Evolutionary conservation across 2,329 filamentous ascomycete species (phyloP), one percentile per base, ranked within the genome.

Genomic region (Zasmidium cellare): DNA sequence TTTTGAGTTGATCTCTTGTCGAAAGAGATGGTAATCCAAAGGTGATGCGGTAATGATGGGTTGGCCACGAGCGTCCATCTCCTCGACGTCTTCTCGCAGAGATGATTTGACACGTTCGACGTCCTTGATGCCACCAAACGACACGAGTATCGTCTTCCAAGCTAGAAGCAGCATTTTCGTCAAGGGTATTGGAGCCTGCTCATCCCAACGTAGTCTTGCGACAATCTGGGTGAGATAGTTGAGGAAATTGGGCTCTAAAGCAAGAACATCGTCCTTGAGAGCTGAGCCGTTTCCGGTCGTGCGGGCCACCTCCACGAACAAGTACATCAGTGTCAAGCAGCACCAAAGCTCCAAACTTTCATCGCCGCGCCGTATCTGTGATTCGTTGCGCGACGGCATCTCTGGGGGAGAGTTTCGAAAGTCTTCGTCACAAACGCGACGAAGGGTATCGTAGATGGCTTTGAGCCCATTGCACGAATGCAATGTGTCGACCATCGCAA

Each of bases 1-100:
- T 76, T 99, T 99, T 1, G 93, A 97, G 16, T 89, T 96, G 58
- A 99, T 93, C 73, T 99, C 94, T 73, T 97, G 93, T 35, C 94
- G 88, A 71, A 99, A 99, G 20, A 92, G 83, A 71, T 99, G 93
- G 71, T 99, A 99, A 70, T 99, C 94, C 11, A 99, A 79, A 3
- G 94, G 94, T 1, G 93, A 97, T 3, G 94, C 93, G 1, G 90
- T 96, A 60, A 99, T 93, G 46, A 90, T 80, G n/a, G 87, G 87
- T 65, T 89, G 88, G 51, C 86, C 84, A 66, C 87, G 86, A 44
- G 74, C 76, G 61, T 80, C 76, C 59, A 82, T 83, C 38, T 84
- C 82, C 22, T 82, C 78, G 24, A 82, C 79, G 12, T 73, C 71
- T 3, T 73, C 67, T 53, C 82, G 82, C 28, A 92, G 86, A 2